Evolutionary conservation across 2,329 filamentous ascomycete species (phyloP).

Genomic region (Microascus cirrosus): DNA sequence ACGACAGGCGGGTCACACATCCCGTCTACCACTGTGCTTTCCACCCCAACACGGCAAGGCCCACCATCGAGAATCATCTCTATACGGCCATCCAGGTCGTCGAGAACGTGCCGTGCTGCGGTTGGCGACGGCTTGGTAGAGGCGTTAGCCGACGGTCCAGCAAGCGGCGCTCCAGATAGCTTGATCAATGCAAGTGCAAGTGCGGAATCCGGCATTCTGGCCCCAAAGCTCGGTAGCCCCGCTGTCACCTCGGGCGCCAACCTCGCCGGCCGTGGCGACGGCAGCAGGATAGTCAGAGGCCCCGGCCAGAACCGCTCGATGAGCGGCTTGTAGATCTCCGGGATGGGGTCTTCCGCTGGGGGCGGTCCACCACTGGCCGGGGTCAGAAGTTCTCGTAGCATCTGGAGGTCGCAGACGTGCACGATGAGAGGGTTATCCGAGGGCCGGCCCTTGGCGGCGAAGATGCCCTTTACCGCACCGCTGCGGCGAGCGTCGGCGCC

Average conservation of each 20-base stretch:
- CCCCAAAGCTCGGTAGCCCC: constrained; percentile 73
- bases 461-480: constrained; percentile 80
- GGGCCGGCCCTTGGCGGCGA: constrained; percentile 77
- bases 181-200: constrained; percentile 85
- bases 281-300: constrained; percentile 81
- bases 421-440: constrained; percentile 94
- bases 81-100: constrained; percentile 75
- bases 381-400: constrained; percentile 59
- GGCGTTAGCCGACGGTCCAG: constrained; percentile 88
- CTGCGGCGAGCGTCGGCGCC: constrained; percentile 91
- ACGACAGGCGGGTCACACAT: constrained; percentile 71
- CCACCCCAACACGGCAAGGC: constrained; percentile 76
- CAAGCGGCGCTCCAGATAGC: constrained; percentile 65
- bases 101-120: constrained; percentile 74
- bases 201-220: constrained; percentile 74
- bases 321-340: constrained; percentile 64
- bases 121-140: constrained; percentile 91
- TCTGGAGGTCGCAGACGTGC: constrained; percentile 71
- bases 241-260: constrained; percentile 91
- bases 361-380: constrained; percentile 10
- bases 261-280: constrained; percentile 55
- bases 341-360: constrained; percentile 37
- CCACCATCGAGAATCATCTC: constrained; percentile 85
- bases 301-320: constrained; percentile 89
- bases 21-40: constrained; percentile 94